These are phyloP conservation scores for Clitocybe nebularis DNA, from an alignment of 1,284 basidiomycete species.

Conservation along the genomic window DNA sequence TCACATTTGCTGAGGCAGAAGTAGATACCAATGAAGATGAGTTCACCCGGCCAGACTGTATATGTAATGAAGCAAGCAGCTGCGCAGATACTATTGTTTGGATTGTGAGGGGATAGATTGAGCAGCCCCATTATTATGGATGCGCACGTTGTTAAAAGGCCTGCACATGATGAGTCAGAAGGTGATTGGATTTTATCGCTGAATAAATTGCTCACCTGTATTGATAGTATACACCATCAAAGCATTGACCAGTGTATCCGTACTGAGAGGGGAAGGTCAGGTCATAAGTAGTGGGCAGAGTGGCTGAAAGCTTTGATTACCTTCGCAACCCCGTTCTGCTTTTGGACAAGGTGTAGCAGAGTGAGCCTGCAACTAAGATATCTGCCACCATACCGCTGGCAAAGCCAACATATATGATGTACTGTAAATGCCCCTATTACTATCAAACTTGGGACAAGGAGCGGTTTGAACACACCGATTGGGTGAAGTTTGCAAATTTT, in stretches of 20 bases:
- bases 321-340: slow-evolving; percentile 18
- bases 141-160: slow-evolving; percentile 5
- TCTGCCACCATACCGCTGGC: slow-evolving; percentile 16
- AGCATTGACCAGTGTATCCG: slow-evolving; percentile 22
- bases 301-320: slow-evolving; percentile 2
- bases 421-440: slow-evolving; percentile 3
- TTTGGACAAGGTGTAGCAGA: slow-evolving; percentile 13
- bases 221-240: slow-evolving; percentile 26
- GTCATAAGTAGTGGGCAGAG: background rate
- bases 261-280: slow-evolving; percentile 10
- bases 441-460: background rate
- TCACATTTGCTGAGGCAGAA: slow-evolving; percentile 26
- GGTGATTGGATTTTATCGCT: background rate
- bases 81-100: slow-evolving; percentile 16
- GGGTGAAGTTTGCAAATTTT: background rate
- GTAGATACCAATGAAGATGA: slow-evolving; percentile 25
- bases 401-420: slow-evolving; percentile 16
- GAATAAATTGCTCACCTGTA: slow-evolving; percentile 19
- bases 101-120: background rate
- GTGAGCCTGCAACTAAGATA: slow-evolving; percentile 17
- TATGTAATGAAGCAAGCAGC: slow-evolving; percentile 25
- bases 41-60: slow-evolving; percentile 22
- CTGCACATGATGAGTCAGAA: background rate
- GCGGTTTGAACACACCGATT: background rate
- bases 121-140: background rate